These are phyloP conservation scores for Puccinia triticina DNA, from an alignment of 1,284 basidiomycete genomes.

Conservation along the genomic window DNA sequence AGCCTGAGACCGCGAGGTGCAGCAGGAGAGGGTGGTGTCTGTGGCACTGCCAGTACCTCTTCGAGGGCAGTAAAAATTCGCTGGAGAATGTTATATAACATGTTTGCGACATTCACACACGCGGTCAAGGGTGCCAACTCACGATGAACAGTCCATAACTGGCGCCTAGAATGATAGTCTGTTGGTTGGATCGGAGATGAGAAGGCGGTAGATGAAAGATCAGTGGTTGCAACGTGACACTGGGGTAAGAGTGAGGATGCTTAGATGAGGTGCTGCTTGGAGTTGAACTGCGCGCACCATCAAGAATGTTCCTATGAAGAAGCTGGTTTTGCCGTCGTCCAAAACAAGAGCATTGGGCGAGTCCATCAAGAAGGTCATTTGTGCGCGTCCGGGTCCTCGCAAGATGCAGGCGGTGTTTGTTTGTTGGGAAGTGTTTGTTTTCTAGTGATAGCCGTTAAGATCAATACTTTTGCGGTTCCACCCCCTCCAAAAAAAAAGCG, in stretches of 20 bases:
- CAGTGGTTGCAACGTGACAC: too few species aligned
- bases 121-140: background rate
- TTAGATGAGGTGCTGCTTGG: too few species aligned
- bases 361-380: background rate
- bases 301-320: slow-evolving; percentile 33
- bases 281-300: slow-evolving; percentile 33
- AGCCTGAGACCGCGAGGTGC: background rate
- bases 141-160: slow-evolving; percentile 38
- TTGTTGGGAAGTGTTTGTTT: background rate
- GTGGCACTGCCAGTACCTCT: slow-evolving; percentile 32
- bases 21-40: slow-evolving; percentile 18
- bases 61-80: background rate
- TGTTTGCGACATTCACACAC: background rate
- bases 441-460: background rate
- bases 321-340: slow-evolving; percentile 20
- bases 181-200: background rate
- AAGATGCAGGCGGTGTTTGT: background rate
- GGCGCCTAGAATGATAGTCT: slow-evolving; percentile 26
- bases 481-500: too few species aligned
- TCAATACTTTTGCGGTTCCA: too few species aligned
- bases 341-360: background rate
- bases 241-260: too few species aligned
- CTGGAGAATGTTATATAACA: background rate
- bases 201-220: background rate
- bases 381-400: background rate